A percentile compares a stretch with the other conserved stretches of the same genome.
Evolutionary conservation across 495 filamentous ascomycete genomes (phyloP).

Genomic region (Podospora conica): DNA sequence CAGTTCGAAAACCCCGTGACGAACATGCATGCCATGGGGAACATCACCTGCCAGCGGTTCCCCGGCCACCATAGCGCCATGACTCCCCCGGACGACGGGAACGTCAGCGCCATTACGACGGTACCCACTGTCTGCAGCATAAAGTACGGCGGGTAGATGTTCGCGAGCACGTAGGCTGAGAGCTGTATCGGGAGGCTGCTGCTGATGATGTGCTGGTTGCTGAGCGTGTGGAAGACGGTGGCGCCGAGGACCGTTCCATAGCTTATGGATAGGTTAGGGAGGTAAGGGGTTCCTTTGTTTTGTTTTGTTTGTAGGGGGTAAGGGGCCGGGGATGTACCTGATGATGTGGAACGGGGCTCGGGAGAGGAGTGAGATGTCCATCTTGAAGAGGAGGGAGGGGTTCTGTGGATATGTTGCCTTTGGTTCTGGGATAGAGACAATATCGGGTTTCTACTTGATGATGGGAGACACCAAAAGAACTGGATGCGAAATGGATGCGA

Average conservation of each 20-base stretch:
- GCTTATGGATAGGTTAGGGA: constrained; percentile 31
- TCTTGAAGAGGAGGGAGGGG: not conserved
- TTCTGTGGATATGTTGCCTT: not conserved
- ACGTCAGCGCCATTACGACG: constrained; percentile 69
- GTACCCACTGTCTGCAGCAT: constrained; percentile 70
- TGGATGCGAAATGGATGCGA: not conserved
- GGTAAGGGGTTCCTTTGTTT: not conserved
- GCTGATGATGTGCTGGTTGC: constrained; percentile 36
- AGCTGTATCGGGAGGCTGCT: constrained; percentile 67
- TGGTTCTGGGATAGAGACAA: not conserved
- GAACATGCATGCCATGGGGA: constrained; percentile 61
- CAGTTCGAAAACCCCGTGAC: constrained; percentile 61
- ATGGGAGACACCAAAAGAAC: not conserved
- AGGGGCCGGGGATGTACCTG: constrained; percentile 43
- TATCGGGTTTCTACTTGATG: not conserved
- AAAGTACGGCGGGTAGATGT: constrained; percentile 84
- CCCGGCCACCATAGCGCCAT: constrained; percentile 48
- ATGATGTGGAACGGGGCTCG: constrained; percentile 72
- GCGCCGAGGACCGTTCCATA: constrained; percentile 76
- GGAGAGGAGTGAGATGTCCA: constrained; percentile 37
- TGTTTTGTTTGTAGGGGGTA: not conserved
- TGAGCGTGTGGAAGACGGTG: constrained; percentile 79
- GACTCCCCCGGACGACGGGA: constrained; percentile 44
- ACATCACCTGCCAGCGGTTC: constrained; percentile 53
- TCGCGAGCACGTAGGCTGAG: constrained; percentile 66